Evolutionary conservation across 345 rosid genomes (phyloP), one percentile per base, ranked within the genome.

Genomic region (Rhodomyrtus tomentosa): DNA sequence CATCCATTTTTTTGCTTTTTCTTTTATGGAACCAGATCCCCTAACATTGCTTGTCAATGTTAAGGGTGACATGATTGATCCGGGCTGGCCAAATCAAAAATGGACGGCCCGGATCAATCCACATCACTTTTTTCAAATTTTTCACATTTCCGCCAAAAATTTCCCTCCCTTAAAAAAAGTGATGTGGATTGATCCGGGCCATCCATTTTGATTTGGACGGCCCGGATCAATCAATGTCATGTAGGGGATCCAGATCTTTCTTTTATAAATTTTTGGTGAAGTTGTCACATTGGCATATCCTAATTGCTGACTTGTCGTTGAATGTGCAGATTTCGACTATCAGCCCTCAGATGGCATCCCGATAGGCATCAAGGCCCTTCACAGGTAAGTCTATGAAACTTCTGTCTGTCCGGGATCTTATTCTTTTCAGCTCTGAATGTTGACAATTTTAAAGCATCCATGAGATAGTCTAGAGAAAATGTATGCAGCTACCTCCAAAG

Each of bases 321-420:
- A 27, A n/a, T 45, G 84, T 90, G 87, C 94, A 96, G 98, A 18
- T 96, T 93, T 72, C 95, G 94, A 21, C 40, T 86, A 42, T 85
- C 95, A 15, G 98, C 99, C 84, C 87, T 95, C 82, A 97, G 92
- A 87, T 95, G 99, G 98, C 99, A 97, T 90, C 99, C 99, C 10
- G 98, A 95, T 88, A 95, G 89, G 90, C 95, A 94, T 85, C 95
- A 92, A 82, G 98, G 95, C 55, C 86, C 94, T 88, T 89, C 92
- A 59, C 93, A 92, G 95, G 95, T 95, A 53, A 68, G 89, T 76
- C 18, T 42, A 80, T 81, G 8, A 82, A 45, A 80, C 27, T 73
- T 81, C 42, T 86, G 74, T 56, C 16, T 29, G 74, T 56, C 16
- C 20, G 50, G 22, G 48, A 15, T 51, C 79, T 56, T 54, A 8